Conservation (phyloP, 106 monocot genomes). For the Allium fistulosum region DNA sequence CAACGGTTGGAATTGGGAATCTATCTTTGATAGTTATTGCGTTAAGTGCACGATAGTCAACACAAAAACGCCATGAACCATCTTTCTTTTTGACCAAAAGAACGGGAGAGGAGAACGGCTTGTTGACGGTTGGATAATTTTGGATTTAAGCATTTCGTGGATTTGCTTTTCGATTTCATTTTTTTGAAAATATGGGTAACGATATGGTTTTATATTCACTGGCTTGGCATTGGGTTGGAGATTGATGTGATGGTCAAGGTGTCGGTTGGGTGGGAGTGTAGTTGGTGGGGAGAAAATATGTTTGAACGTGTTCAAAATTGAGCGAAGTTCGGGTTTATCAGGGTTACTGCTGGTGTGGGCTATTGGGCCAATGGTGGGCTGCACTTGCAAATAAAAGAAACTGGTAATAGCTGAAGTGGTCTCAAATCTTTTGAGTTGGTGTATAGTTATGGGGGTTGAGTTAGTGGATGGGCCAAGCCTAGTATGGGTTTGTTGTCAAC, state of each 20-base stretch:
- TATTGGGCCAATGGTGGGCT: neutral
- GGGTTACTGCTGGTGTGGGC: neutral
- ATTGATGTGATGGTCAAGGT: conserved; percentile 5
- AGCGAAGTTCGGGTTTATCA: neutral
- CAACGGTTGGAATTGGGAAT: conserved; percentile 1
- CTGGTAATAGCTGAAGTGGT: neutral
- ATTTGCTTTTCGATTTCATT: conserved; percentile 3
- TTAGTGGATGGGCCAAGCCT: neutral
- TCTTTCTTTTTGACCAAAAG: neutral
- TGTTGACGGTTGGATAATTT: neutral
- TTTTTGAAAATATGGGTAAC: conserved; percentile 9
- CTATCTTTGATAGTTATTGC: conserved; percentile 9
- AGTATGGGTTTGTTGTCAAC: neutral
- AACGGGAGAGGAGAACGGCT: neutral
- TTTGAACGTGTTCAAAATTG: neutral
- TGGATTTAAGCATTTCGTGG: neutral
- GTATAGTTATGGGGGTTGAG: neutral
- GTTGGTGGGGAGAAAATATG: neutral
- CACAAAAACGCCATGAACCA: neutral
- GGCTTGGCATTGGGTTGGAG: neutral
- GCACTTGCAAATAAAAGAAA: neutral
- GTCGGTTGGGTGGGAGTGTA: neutral
- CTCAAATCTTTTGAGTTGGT: neutral
- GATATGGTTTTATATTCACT: conserved; percentile 1
- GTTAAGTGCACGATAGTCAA: conserved; percentile 10